A percentile compares a stretch with the other conserved stretches of the same genome.
phyloP scores from a whole-genome alignment of 1,284 basidiomycete species.

The Ganoderma leucocontextum region DNA sequence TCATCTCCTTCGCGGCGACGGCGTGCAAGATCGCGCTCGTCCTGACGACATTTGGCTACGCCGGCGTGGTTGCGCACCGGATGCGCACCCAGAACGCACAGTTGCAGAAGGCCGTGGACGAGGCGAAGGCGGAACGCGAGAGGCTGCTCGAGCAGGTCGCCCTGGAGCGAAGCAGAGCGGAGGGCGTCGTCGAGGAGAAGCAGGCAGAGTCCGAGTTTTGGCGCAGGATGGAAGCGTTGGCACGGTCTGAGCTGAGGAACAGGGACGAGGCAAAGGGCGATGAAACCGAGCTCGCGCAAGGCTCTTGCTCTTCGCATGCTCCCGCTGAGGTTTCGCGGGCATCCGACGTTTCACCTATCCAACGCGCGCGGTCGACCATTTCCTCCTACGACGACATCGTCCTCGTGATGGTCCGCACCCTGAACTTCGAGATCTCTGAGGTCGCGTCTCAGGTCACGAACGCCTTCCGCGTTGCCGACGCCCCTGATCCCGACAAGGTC shows the following conservation, averaged over 20 bases:
- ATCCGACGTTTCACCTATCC: slow-evolving; percentile 41
- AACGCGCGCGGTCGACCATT: slow-evolving; percentile 46
- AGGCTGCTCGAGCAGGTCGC: slow-evolving; percentile 20
- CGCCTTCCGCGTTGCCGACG: slow-evolving; percentile 26
- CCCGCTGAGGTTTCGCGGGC: neutral
- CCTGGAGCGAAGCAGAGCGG: slow-evolving; percentile 18
- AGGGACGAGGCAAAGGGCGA: slow-evolving; percentile 20
- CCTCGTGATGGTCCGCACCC: slow-evolving; percentile 51
- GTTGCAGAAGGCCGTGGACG: slow-evolving; percentile 27
- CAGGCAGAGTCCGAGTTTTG: slow-evolving; percentile 30
- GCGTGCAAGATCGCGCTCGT: slow-evolving; percentile 34
- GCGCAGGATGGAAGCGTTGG: slow-evolving; percentile 32
- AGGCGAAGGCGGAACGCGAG: slow-evolving; percentile 24
- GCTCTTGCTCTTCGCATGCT: neutral
- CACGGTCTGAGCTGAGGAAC: slow-evolving; percentile 25
- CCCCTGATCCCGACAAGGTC: slow-evolving; percentile 22
- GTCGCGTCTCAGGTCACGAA: slow-evolving; percentile 52
- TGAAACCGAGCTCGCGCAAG: slow-evolving; percentile 13
- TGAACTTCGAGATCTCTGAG: slow-evolving; percentile 62
- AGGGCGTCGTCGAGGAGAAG: slow-evolving; percentile 21
- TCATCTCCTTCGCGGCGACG: slow-evolving; percentile 30
- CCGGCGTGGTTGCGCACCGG: slow-evolving; percentile 26
- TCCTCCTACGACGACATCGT: slow-evolving; percentile 55
- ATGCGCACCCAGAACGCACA: slow-evolving; percentile 27
- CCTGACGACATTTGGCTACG: slow-evolving; percentile 31